phyloP scores from a whole-genome alignment of 495 filamentous ascomycete genomes.

The Glarea lozoyensis region DNA sequence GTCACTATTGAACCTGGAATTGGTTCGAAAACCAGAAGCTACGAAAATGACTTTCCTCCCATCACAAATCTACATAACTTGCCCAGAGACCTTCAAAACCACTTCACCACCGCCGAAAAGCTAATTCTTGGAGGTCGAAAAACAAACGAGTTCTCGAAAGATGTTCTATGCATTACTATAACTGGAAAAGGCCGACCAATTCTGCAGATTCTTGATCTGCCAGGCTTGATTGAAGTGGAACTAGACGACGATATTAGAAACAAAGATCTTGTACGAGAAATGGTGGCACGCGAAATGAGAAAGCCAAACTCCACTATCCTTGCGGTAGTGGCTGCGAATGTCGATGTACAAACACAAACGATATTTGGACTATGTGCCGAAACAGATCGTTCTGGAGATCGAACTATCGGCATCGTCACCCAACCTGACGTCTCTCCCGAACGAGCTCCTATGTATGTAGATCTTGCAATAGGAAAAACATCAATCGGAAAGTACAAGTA shows the following conservation, averaged over 20 bases:
- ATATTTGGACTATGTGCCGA: constrained; percentile 33
- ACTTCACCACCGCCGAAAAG: neutral
- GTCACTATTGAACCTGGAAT: neutral
- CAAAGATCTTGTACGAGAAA: constrained; percentile 27
- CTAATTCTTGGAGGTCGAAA: neutral
- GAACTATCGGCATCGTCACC: constrained; percentile 43
- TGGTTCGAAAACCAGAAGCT: neutral
- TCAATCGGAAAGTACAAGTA: constrained; percentile 35
- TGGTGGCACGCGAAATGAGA: constrained; percentile 39
- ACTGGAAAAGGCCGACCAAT: constrained; percentile 40
- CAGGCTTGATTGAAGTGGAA: constrained; percentile 39
- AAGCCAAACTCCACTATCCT: constrained; percentile 41
- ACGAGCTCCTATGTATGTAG: constrained; percentile 29
- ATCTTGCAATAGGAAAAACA: constrained; percentile 35
- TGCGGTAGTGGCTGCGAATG: constrained; percentile 41
- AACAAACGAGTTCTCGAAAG: neutral
- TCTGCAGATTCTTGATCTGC: constrained; percentile 47
- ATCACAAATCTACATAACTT: neutral
- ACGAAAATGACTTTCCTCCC: neutral
- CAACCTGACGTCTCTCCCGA: constrained; percentile 38
- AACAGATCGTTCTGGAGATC: constrained; percentile 29
- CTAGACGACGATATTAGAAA: constrained; percentile 33
- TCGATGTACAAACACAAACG: constrained; percentile 39
- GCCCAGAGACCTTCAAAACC: neutral
- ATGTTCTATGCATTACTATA: constrained; percentile 13